Evolutionary conservation across 2,329 filamentous ascomycete species (phyloP).

Genomic region (Plenodomus biglobosus): DNA sequence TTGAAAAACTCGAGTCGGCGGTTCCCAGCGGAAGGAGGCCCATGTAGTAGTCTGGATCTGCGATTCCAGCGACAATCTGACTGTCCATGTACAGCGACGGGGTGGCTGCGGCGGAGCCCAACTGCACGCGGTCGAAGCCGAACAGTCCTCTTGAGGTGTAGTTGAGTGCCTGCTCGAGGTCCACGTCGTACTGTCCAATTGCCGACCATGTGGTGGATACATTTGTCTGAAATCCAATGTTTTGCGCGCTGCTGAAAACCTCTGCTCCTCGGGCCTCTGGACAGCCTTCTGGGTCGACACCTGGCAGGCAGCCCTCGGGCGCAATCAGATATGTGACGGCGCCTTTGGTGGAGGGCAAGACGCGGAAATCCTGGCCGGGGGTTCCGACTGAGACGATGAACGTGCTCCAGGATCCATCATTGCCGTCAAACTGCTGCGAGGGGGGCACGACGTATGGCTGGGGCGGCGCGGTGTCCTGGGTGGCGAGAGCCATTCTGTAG

Average conservation of each 20-base stretch:
- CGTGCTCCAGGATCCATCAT: conserved; percentile 48
- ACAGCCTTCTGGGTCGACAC: conserved; percentile 32
- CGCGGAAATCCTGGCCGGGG: conserved; percentile 44
- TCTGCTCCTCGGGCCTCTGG: conserved; percentile 34
- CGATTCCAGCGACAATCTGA: conserved; percentile 36
- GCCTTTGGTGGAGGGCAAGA: conserved; percentile 40
- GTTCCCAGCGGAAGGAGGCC: conserved; percentile 35
- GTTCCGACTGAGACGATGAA: conserved; percentile 47
- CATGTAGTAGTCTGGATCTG: conserved; percentile 34
- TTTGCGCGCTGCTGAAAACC: conserved; percentile 32
- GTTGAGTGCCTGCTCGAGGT: conserved; percentile 34
- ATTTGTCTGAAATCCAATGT: conserved; percentile 35
- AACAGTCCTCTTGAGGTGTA: conserved; percentile 32
- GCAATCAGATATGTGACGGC: conserved; percentile 34
- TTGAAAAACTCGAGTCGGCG: conserved; percentile 35
- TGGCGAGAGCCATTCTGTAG: conserved; percentile 25
- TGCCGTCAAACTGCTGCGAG: conserved; percentile 43
- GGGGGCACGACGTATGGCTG: conserved; percentile 37
- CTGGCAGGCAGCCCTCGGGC: conserved; percentile 40
- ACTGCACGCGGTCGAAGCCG: conserved; percentile 35
- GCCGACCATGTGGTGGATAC: conserved; percentile 36
- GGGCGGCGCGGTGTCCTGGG: conserved; percentile 18
- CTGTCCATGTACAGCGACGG: conserved; percentile 23
- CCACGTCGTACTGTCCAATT: conserved; percentile 36
- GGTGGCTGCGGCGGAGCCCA: conserved; percentile 27